A percentile compares a stretch with the other conserved stretches of the same genome.
Conservation (phyloP, 768 basidiomycete genomes). For the Lentinula edodes region DNA sequence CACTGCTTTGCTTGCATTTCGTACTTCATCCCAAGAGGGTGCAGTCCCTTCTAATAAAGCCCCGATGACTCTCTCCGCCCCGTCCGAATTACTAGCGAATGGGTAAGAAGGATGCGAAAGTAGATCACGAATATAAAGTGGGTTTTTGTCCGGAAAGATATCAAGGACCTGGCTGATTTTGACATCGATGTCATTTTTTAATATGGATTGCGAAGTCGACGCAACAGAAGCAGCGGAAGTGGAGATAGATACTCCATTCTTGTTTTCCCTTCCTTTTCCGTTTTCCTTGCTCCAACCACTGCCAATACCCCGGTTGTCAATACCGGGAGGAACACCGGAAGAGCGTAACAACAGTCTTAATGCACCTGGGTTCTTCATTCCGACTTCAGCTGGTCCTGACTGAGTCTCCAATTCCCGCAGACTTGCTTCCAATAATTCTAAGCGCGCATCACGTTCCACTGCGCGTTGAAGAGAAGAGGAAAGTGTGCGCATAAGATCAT, state of each 20-base stretch:
- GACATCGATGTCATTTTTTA: conserved; percentile 39
- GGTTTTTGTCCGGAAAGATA: conserved; percentile 60
- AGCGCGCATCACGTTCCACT: conserved; percentile 49
- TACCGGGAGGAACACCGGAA: conserved; percentile 40
- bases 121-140: conserved; percentile 53
- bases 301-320: conserved; percentile 30
- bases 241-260: conserved; percentile 21
- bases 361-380: conserved; percentile 42
- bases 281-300: conserved; percentile 8
- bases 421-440: conserved; percentile 50
- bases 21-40: conserved; percentile 28
- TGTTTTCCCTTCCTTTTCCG: conserved; percentile 21
- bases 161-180: conserved; percentile 70
- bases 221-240: conserved; percentile 7
- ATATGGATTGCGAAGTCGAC: conserved; percentile 6
- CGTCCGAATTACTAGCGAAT: conserved; percentile 53
- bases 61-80: conserved; percentile 57
- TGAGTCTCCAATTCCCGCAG: conserved; percentile 35
- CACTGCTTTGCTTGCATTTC: not conserved
- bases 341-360: conserved; percentile 62
- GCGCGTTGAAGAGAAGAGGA: conserved; percentile 36
- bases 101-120: conserved; percentile 41
- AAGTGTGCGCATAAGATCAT: conserved; percentile 51
- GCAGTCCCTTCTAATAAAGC: conserved; percentile 76
- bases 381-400: conserved; percentile 7